A percentile compares a stretch with the other conserved stretches of the same genome.
Conservation (phyloP, 2,329 filamentous ascomycete species). For the Scolecobasidium constrictum region DNA sequence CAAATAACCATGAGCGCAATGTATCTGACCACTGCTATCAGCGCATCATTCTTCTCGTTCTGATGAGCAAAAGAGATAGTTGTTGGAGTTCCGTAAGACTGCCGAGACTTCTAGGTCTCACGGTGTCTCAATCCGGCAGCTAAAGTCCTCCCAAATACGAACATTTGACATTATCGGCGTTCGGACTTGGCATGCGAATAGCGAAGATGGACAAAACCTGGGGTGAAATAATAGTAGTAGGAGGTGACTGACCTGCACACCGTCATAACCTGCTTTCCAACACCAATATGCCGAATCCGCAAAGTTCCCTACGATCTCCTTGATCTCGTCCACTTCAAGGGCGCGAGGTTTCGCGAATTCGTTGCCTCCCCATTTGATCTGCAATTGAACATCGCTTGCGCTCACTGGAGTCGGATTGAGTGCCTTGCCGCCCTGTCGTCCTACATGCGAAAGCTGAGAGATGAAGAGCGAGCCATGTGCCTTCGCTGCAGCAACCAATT, state of each 20-base stretch:
- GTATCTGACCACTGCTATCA: too few species aligned
- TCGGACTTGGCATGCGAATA: not conserved
- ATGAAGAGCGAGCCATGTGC: conserved; percentile 46
- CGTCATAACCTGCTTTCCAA: conserved; percentile 50
- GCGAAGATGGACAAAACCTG: too few species aligned
- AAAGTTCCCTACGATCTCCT: conserved; percentile 46
- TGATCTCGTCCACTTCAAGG: conserved; percentile 21
- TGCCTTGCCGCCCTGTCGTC: conserved; percentile 38
- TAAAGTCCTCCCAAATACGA: too few species aligned
- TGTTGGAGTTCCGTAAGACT: too few species aligned
- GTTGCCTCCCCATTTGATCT: conserved; percentile 21
- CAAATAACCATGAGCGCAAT: conserved; percentile 22
- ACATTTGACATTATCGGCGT: too few species aligned
- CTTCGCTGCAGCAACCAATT: conserved; percentile 44
- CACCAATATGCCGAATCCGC: conserved; percentile 51
- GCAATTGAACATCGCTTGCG: conserved; percentile 37
- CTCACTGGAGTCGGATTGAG: conserved; percentile 41
- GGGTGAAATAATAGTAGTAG: not conserved
- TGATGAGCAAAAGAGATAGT: too few species aligned
- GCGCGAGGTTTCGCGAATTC: conserved; percentile 11
- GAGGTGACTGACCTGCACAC: conserved; percentile 18
- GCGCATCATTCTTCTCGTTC: too few species aligned
- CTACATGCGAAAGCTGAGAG: conserved; percentile 52
- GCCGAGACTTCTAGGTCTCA: too few species aligned
- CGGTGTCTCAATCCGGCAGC: not conserved